phyloP scores from a whole-genome alignment of 108 stramenopile genomes.

The Fistulifera solaris region DNA sequence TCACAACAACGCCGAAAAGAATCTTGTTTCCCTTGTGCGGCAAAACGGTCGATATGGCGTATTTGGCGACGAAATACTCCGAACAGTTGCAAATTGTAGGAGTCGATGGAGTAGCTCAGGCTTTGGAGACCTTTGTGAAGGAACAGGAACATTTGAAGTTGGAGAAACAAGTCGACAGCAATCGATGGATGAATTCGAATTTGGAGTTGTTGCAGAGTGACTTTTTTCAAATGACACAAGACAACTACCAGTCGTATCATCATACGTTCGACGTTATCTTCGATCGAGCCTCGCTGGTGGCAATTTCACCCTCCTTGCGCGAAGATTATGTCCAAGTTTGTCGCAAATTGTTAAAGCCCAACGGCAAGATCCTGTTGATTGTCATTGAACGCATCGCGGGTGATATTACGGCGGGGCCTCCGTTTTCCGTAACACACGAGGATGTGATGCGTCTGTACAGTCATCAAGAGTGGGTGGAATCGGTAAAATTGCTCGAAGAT shows the following conservation, averaged over 20 bases:
- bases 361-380: constrained; percentile 52
- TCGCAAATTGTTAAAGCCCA: constrained; percentile 37
- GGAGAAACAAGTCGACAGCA: constrained; percentile 12
- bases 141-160: constrained; percentile 56
- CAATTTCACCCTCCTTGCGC: constrained; percentile 55
- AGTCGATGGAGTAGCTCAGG: constrained; percentile 61
- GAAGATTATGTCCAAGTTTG: constrained; percentile 44
- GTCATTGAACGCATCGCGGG: constrained; percentile 38
- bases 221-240: constrained; percentile 45
- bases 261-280: constrained; percentile 51
- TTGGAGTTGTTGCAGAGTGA: constrained; percentile 56
- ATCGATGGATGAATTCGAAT: constrained; percentile 34
- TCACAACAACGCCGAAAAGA: too few relatives aligned
- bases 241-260: neutral
- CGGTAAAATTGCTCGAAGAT: constrained; percentile 32
- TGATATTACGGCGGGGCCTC: constrained; percentile 34
- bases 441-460: constrained; percentile 37
- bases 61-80: constrained; percentile 31
- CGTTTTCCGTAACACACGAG: constrained; percentile 45
- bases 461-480: constrained; percentile 38
- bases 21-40: constrained; percentile 80
- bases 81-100: constrained; percentile 46
- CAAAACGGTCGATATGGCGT: constrained; percentile 77
- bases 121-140: constrained; percentile 55
- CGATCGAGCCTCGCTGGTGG: constrained; percentile 77